phyloP scores from a whole-genome alignment of 306 rosid genomes.

The Cucumis cinereus region DNA sequence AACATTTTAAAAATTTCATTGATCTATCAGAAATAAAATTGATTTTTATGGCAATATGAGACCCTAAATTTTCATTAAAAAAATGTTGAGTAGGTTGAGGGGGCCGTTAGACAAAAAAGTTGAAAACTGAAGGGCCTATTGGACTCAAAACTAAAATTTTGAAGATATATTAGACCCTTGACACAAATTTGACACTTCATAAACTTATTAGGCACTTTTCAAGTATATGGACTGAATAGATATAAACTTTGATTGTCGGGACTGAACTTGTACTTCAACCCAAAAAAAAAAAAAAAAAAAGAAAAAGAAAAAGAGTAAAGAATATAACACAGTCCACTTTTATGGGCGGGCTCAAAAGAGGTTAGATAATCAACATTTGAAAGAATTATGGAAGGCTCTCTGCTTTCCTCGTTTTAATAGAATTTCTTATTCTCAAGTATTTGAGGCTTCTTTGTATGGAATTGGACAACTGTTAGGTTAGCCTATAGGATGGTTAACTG shows the following conservation, averaged over 20 bases:
- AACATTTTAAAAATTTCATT: no score
- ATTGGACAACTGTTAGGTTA: background rate
- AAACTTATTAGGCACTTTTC: no score
- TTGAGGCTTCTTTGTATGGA: background rate
- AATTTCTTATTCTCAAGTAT: background rate
- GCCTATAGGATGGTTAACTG: background rate
- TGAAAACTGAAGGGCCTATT: no score
- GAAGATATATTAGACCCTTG: no score
- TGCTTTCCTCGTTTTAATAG: background rate
- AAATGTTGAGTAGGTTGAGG: no score
- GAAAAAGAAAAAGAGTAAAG: background rate
- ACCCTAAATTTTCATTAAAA: no score
- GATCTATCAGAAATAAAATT: no score
- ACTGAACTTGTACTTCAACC: background rate
- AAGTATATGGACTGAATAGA: background rate
- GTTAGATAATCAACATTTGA: background rate
- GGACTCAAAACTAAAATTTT: no score
- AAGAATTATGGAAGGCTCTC: background rate
- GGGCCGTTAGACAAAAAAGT: no score
- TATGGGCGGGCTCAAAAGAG: background rate
- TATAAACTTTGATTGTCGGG: background rate
- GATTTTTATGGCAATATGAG: no score
- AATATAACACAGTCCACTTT: background rate
- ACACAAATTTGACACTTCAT: no score
- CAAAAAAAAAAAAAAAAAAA: background rate